A percentile compares a stretch with the other conserved stretches of the same genome.
Evolutionary conservation across 1,284 basidiomycete species (phyloP).

Genomic region (Sanghuangporus weigelae): DNA sequence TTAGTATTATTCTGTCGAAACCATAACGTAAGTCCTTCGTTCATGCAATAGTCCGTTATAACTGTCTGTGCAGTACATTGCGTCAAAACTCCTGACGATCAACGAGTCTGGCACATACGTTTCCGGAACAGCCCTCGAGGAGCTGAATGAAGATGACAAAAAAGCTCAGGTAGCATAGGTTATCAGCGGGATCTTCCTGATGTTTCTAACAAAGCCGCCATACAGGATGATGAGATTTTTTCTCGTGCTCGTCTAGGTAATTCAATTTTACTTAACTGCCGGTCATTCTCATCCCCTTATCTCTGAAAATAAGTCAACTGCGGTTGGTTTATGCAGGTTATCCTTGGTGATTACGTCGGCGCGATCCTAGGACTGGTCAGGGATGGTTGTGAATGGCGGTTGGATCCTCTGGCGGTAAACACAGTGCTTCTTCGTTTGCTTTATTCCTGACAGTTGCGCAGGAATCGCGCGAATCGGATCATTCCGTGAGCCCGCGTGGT

Average conservation of each 20-base stretch:
- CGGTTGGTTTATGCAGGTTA: slow-evolving; percentile 55
- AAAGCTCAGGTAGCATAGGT: slow-evolving; percentile 38
- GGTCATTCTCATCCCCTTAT: background rate
- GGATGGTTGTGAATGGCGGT: slow-evolving; percentile 63
- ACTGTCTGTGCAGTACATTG: slow-evolving; percentile 58
- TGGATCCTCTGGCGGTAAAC: slow-evolving; percentile 37
- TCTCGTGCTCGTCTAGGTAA: slow-evolving; percentile 57
- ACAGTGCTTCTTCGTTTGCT: slow-evolving; percentile 3
- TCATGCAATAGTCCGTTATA: background rate
- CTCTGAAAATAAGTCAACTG: slow-evolving; percentile 47
- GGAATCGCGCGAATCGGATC: slow-evolving; percentile 16
- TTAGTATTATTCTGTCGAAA: slow-evolving; percentile 79
- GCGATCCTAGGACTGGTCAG: slow-evolving; percentile 68
- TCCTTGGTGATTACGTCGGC: slow-evolving; percentile 76
- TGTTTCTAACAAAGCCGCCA: background rate
- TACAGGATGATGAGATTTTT: slow-evolving; percentile 72
- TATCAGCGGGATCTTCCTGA: background rate
- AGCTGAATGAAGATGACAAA: slow-evolving; percentile 33
- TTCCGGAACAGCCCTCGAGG: slow-evolving; percentile 37
- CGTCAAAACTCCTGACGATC: slow-evolving; percentile 68
- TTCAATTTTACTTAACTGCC: background rate
- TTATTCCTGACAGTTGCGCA: background rate
- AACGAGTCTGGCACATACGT: slow-evolving; percentile 64
- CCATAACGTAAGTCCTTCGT: slow-evolving; percentile 64
- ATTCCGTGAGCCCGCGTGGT: slow-evolving; percentile 22